Evolutionary conservation across 164 flowering plant species (phyloP), one percentile per base, ranked within the genome.

Genomic region (Aristolochia fimbriata): DNA sequence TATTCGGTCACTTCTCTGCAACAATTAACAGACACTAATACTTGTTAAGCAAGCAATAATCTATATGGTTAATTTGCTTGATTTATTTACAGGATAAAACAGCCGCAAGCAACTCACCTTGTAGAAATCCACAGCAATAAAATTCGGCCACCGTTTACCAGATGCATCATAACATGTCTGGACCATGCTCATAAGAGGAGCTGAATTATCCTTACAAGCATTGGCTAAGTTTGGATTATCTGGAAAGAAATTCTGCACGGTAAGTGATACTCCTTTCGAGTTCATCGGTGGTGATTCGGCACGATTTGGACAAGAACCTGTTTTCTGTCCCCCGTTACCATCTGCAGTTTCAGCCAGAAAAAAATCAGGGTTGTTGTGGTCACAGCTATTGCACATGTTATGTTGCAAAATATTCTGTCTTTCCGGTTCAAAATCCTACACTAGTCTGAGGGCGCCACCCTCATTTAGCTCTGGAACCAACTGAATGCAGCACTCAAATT

Each of bases 1-100:
- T 2, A 88, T 86, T 37, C 96, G 91, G 61, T 93, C 91, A 54
- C 92, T 93, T 66, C 95, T 87, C 99, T 93, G 84, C 33, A 62
- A 31, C 30, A 15, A 74, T 69, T 46, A 47, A 22, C 43, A 27
- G 17, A 30, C 6, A 25, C 3, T 31, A 31, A 3, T 31, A 52
- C 9, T n/a, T 17, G 3, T 52, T 23, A n/a, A n/a, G n/a, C n/a
- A n/a, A n/a, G n/a, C n/a, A n/a, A n/a, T 27, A 27, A 27, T 2
- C 30, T 27, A 27, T 27, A 27, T 30, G 6, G 23, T 53, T 14
- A 53, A 21, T 15, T 12, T 37, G 1, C 43, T 37, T 6, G 43
- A 37, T 37, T 37, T 3, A 7, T 37, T 37, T 37, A 37, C 43
- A 37, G 1, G 43, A 7, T 37, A n/a, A n/a, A n/a, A n/a, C n/a